phyloP scores from a whole-genome alignment of 2,329 filamentous ascomycete genomes.

The Microsporum ferrugineum region DNA sequence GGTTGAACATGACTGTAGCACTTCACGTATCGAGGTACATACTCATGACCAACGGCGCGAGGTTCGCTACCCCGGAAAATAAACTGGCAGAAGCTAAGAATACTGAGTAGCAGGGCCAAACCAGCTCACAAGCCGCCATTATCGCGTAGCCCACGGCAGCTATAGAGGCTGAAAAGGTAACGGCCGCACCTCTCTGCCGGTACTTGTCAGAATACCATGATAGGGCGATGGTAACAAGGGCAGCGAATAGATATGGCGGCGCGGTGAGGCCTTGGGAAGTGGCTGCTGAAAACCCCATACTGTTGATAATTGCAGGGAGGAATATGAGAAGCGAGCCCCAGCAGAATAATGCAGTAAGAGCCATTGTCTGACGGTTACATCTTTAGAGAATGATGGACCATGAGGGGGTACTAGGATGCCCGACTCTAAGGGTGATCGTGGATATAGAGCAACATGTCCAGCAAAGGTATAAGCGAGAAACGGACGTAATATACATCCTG shows the following conservation, averaged over 20 bases:
- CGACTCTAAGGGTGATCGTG: background rate
- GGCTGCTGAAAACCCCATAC: slow-evolving; percentile 59
- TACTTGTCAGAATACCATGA: slow-evolving; percentile 55
- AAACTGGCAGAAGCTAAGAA: slow-evolving; percentile 50
- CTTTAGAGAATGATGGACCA: background rate
- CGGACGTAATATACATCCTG: too few relatives aligned
- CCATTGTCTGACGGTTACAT: slow-evolving; percentile 19
- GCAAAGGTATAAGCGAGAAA: too few relatives aligned
- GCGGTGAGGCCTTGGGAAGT: slow-evolving; percentile 61
- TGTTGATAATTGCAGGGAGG: slow-evolving; percentile 49
- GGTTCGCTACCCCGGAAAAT: slow-evolving; percentile 57
- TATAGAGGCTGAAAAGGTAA: slow-evolving; percentile 45
- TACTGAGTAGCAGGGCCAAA: slow-evolving; percentile 42
- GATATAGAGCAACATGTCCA: too few relatives aligned
- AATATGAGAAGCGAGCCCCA: slow-evolving; percentile 56
- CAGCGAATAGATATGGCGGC: slow-evolving; percentile 58
- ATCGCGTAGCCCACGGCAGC: slow-evolving; percentile 55
- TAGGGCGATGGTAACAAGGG: slow-evolving; percentile 49
- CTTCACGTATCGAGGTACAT: slow-evolving; percentile 39
- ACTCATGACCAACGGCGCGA: slow-evolving; percentile 56
- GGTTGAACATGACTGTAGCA: slow-evolving; percentile 51
- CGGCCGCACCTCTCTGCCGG: slow-evolving; percentile 52
- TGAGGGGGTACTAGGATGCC: background rate
- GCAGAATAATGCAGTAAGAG: slow-evolving; percentile 52
- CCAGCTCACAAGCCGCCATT: slow-evolving; percentile 45